Evolutionary conservation across 768 basidiomycete species (phyloP), one percentile per base, ranked within the genome.

Genomic region (Amanita rubescens): DNA sequence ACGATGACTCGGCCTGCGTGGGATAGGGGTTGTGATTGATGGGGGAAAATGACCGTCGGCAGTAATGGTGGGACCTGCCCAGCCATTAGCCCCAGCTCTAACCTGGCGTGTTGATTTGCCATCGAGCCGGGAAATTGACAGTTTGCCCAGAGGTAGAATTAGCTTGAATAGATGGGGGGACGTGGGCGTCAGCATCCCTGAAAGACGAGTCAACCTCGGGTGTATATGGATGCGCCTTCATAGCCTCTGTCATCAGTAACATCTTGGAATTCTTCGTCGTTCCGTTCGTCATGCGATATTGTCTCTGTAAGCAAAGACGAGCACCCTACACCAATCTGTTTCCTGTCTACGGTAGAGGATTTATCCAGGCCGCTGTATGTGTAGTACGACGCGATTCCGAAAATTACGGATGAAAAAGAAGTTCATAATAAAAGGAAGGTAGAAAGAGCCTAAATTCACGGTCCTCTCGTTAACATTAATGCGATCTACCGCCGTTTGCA

Each of bases 21-120:
- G 1, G 80, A 82, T 5, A 87, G 75, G 0, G 84, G 85, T 58
- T 87, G 85, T 0, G 80, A 78, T n/a, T 4, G 84, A 84, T 55
- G 86, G 85, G 0, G 87, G 71, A 87, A 76, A 55, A 85, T 77
- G 4, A 85, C 80, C 58, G 78, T 60, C 62, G 82, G 71, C 42
- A 67, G 65, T 54, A n/a, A n/a, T n/a, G n/a, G n/a, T n/a, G n/a
- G n/a, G n/a, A n/a, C n/a, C n/a, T n/a, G 55, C 32, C 3, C 51
- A 45, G 51, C 20, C 30, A 33, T 25, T 53, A 38, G 50, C 15
- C 24, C 48, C 44, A 46, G 41, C 47, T n/a, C n/a, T n/a, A n/a
- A n/a, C n/a, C n/a, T 54, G 42, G 39, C 54, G 34, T 49, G 49
- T 30, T 50, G 34, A 44, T 56, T 43, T 54, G 54, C 55, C 54